phyloP scores from a whole-genome alignment of 768 basidiomycete genomes.

The Pisolithus albus region DNA sequence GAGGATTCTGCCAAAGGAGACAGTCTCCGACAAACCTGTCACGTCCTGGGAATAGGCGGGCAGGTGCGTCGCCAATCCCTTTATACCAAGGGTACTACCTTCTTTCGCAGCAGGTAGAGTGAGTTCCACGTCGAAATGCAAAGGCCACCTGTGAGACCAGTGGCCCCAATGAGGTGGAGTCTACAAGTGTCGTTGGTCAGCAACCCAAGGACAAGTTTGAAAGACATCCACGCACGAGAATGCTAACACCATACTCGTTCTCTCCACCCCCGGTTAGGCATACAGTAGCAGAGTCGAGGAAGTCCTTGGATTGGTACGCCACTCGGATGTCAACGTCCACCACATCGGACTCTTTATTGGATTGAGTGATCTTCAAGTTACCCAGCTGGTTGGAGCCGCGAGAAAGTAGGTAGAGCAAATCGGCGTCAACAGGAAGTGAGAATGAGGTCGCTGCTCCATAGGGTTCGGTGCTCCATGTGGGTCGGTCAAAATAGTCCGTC shows the following conservation, averaged over 20 bases:
- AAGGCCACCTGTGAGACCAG: constrained; percentile 5
- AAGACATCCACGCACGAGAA: constrained; percentile 23
- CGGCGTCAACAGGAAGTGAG: constrained; percentile 25
- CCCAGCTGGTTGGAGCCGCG: constrained; percentile 25
- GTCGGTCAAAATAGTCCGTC: constrained; percentile 19
- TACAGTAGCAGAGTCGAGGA: constrained; percentile 20
- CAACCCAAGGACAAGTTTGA: background rate
- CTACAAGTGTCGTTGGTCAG: constrained; percentile 15
- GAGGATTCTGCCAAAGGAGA: constrained; percentile 32
- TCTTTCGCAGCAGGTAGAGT: constrained; percentile 29
- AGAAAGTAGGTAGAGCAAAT: constrained; percentile 25
- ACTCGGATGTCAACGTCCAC: constrained; percentile 26
- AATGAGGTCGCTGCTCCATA: constrained; percentile 22
- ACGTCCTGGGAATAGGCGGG: constrained; percentile 35
- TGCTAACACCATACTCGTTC: constrained; percentile 24
- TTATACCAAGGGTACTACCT: constrained; percentile 26
- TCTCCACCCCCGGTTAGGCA: constrained; percentile 24
- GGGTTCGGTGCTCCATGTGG: constrained; percentile 16
- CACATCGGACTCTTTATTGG: constrained; percentile 19
- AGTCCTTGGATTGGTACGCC: constrained; percentile 11
- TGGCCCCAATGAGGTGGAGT: constrained; percentile 18
- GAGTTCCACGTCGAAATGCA: constrained; percentile 32
- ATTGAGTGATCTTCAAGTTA: constrained; percentile 23
- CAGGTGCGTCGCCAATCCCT: constrained; percentile 37
- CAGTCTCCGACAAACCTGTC: constrained; percentile 25